Percentiles rank a stretch among this genome's conserved stretches.
Evolutionary conservation across 495 filamentous ascomycete species (phyloP).

Genomic region (Aspergillus cavernicola): DNA sequence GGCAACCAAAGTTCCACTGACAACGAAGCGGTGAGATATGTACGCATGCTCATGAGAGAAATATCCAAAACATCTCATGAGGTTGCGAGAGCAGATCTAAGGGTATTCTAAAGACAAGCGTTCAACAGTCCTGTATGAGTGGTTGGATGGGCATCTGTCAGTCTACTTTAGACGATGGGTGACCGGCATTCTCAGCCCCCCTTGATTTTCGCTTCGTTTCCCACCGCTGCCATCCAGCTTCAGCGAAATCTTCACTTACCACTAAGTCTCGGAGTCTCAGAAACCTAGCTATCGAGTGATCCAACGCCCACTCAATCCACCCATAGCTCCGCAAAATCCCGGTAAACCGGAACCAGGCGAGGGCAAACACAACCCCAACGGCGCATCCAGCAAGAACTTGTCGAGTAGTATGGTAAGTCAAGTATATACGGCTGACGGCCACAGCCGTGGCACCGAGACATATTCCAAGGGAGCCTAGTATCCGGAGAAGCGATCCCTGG

Average conservation of each 20-base stretch:
- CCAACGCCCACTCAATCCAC: constrained; percentile 69
- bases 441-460: constrained; percentile 63
- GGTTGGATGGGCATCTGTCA: constrained; percentile 10
- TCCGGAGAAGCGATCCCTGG: constrained; percentile 52
- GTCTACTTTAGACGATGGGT: constrained; percentile 25
- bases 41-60: no score
- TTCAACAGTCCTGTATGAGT: not conserved
- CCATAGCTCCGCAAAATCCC: constrained; percentile 55
- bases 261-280: constrained; percentile 78
- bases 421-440: constrained; percentile 76
- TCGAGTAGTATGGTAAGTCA: constrained; percentile 86
- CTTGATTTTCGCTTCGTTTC: constrained; percentile 50
- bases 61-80: no score
- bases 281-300: constrained; percentile 59
- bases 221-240: constrained; percentile 94
- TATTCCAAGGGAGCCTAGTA: constrained; percentile 52
- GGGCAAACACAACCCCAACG: constrained; percentile 68
- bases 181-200: constrained; percentile 24
- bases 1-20: no score
- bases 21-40: no score
- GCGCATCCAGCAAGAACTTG: constrained; percentile 79
- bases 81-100: not conserved
- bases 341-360: constrained; percentile 76
- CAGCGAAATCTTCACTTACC: constrained; percentile 82
- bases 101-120: not conserved